phyloP scores from a whole-genome alignment of 257 asterid species.

The Nicotiana sylvestris region DNA sequence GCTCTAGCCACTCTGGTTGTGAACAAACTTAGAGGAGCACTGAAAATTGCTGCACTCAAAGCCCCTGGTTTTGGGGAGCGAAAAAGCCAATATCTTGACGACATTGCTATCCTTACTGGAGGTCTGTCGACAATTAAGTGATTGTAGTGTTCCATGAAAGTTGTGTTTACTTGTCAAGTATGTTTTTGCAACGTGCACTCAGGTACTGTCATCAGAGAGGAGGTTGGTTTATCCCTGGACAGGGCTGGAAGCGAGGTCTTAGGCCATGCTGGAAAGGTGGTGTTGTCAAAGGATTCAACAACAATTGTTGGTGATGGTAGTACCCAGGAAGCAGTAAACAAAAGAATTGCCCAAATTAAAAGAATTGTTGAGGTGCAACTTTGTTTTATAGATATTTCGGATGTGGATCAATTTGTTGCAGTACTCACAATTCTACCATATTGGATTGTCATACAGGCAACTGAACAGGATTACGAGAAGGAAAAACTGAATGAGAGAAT shows the following conservation, averaged over 20 bases:
- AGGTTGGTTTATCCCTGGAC: conserved; percentile 78
- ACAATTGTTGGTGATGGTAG: conserved; percentile 99
- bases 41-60: conserved; percentile 93
- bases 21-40: conserved; percentile 85
- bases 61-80: conserved; percentile 99
- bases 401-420: background rate
- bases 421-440: background rate
- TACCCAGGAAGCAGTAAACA: conserved; percentile 79
- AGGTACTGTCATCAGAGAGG: conserved; percentile 97
- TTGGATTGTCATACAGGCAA: conserved; percentile 40
- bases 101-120: conserved; percentile 91
- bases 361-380: conserved; percentile 74
- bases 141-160: background rate
- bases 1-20: conserved; percentile 96
- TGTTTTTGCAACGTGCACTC: background rate
- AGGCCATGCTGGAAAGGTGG: conserved; percentile 95
- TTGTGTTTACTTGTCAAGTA: background rate
- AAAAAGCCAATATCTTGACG: conserved; percentile 94
- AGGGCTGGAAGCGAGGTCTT: conserved; percentile 82
- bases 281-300: conserved; percentile 75
- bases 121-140: conserved; percentile 33
- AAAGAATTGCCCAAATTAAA: conserved; percentile 74
- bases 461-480: conserved; percentile 93
- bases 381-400: background rate
- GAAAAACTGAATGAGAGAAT: conserved; percentile 86